These are phyloP conservation scores for Diaporthe australafricana DNA, from an alignment of 2,329 filamentous ascomycete genomes.

Conservation along the genomic window DNA sequence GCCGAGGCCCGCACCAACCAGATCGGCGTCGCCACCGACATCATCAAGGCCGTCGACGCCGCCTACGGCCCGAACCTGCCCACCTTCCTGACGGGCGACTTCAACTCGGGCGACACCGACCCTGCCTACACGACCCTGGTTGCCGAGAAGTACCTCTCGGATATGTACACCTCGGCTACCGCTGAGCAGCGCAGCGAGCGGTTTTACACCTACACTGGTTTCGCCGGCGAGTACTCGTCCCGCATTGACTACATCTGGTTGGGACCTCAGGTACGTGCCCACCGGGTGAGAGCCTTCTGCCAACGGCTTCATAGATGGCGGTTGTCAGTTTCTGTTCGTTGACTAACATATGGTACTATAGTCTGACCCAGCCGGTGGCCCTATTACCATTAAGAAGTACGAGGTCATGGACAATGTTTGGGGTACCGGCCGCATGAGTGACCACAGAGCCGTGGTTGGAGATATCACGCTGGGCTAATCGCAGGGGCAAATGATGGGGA, in stretches of 20 bases:
- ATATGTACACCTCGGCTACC: constrained; percentile 40
- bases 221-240: constrained; percentile 45
- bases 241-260: constrained; percentile 55
- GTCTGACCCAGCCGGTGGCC: neutral
- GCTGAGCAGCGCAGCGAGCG: constrained; percentile 50
- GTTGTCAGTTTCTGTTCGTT: neutral
- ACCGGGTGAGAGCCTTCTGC: neutral
- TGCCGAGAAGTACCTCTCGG: constrained; percentile 37
- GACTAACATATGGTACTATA: neutral
- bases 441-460: constrained; percentile 25
- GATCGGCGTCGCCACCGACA: constrained; percentile 56
- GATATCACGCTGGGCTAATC: neutral
- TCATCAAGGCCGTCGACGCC: constrained; percentile 44
- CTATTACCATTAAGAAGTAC: constrained; percentile 46
- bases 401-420: constrained; percentile 54
- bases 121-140: constrained; percentile 55
- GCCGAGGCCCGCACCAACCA: constrained; percentile 54
- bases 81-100: constrained; percentile 57
- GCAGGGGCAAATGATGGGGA: neutral
- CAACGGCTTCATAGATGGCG: too few species aligned
- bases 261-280: constrained; percentile 40
- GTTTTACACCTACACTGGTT: constrained; percentile 56
- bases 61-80: constrained; percentile 39
- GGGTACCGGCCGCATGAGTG: constrained; percentile 42
- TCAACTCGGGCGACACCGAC: constrained; percentile 54